These are phyloP conservation scores for Breviolum minutum DNA, from an alignment of 73 alveolate species.

Conservation along the genomic window DNA sequence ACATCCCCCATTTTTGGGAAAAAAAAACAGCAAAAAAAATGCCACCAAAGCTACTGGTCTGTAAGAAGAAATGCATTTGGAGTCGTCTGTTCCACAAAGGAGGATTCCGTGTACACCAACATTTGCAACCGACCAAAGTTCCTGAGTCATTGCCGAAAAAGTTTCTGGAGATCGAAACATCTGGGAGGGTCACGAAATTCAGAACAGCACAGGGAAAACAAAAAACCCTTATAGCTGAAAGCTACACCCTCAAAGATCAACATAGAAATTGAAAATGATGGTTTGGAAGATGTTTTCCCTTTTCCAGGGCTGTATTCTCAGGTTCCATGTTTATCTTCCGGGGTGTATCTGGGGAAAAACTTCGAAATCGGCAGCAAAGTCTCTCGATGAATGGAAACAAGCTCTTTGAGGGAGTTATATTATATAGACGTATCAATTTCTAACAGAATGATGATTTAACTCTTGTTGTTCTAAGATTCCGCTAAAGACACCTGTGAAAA, in stretches of 20 bases:
- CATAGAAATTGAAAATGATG: too few relatives aligned
- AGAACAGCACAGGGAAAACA: not conserved
- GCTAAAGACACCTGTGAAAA: too few relatives aligned
- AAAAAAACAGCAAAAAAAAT: not conserved
- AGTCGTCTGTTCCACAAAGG: constrained; percentile 88
- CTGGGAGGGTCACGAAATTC: not conserved
- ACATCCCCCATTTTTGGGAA: not conserved
- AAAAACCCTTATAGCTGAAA: not conserved
- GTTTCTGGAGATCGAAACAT: not conserved
- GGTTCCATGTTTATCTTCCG: too few relatives aligned
- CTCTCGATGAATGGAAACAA: too few relatives aligned
- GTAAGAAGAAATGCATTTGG: constrained; percentile 42
- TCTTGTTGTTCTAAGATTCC: too few relatives aligned
- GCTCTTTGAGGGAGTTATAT: too few relatives aligned
- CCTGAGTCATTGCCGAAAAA: not conserved
- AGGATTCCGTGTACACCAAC: constrained; percentile 72
- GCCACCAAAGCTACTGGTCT: constrained; percentile 36
- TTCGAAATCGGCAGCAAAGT: too few relatives aligned
- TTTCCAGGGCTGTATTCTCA: too few relatives aligned
- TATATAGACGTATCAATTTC: too few relatives aligned
- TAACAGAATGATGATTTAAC: too few relatives aligned
- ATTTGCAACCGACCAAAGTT: constrained; percentile 14
- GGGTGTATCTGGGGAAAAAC: not conserved
- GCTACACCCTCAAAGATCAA: too few relatives aligned
- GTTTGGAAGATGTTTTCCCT: too few relatives aligned